These are phyloP conservation scores for Skeletonema grethae DNA, from an alignment of 108 stramenopile genomes.

Conservation along the genomic window DNA sequence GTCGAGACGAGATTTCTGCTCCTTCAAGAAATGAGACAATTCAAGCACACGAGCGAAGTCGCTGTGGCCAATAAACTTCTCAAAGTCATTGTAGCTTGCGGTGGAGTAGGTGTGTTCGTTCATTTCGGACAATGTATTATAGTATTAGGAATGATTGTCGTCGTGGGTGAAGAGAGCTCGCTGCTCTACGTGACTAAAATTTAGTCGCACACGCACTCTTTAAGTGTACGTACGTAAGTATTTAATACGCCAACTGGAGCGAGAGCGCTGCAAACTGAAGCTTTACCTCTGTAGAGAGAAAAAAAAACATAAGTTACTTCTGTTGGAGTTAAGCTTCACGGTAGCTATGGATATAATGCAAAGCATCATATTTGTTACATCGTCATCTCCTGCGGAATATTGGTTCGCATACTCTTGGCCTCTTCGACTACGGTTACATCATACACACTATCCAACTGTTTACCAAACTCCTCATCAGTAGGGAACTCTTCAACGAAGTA, in stretches of 20 bases:
- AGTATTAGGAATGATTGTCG: background rate
- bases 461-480: constrained; percentile 32
- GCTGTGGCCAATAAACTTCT: constrained; percentile 34
- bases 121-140: background rate
- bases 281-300: no score
- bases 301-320: no score
- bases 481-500: constrained; percentile 60
- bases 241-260: no score
- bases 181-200: no score
- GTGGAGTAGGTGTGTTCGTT: background rate
- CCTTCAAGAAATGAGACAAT: constrained; percentile 33
- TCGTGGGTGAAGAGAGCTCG: no score
- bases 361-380: no score
- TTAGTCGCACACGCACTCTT: no score
- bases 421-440: background rate
- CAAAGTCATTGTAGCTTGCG: constrained; percentile 31
- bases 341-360: no score
- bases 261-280: no score
- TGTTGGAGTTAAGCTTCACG: no score
- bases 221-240: no score
- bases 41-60: constrained; percentile 48
- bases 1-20: constrained; percentile 20
- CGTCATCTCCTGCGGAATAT: no score
- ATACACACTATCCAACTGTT: constrained; percentile 21
- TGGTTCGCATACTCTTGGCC: background rate